These are phyloP conservation scores for Xylaria sp. DNA, from an alignment of 495 filamentous ascomycete genomes.

Conservation along the genomic window DNA sequence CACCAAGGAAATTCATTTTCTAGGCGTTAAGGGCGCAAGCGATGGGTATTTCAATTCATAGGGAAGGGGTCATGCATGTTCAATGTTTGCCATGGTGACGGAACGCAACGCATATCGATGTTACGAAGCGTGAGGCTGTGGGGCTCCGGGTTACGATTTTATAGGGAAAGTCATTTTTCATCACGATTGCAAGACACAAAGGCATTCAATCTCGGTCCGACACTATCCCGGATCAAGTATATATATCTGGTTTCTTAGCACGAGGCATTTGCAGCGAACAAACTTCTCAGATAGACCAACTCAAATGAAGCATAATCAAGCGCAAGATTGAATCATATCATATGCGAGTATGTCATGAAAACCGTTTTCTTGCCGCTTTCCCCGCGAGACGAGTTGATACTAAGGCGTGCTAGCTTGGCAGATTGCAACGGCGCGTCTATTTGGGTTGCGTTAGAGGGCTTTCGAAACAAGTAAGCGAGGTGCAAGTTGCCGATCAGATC, in stretches of 20 bases:
- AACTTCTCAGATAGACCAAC: constrained; percentile 20
- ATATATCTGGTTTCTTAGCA: constrained; percentile 8
- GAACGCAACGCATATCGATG: neutral
- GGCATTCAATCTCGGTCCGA: neutral
- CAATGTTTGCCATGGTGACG: neutral
- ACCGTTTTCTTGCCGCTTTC: neutral
- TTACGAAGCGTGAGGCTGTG: neutral
- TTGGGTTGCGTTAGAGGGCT: neutral
- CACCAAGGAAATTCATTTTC: constrained; percentile 15
- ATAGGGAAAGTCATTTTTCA: neutral
- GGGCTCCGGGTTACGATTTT: neutral
- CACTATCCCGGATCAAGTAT: neutral
- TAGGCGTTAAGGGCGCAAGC: constrained; percentile 11
- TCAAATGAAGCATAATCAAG: constrained; percentile 11
- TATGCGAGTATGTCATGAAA: neutral
- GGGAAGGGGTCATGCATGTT: constrained; percentile 11
- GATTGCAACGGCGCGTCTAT: neutral
- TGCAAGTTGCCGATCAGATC: constrained; percentile 7
- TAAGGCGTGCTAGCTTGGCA: neutral
- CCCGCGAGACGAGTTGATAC: neutral
- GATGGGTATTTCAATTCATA: neutral
- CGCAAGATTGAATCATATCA: constrained; percentile 35
- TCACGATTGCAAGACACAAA: neutral
- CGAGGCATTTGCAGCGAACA: constrained; percentile 23
- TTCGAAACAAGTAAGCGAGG: neutral